Evolutionary conservation across 2,329 filamentous ascomycete species (phyloP).

Genomic region (Albifimbria verrucaria): DNA sequence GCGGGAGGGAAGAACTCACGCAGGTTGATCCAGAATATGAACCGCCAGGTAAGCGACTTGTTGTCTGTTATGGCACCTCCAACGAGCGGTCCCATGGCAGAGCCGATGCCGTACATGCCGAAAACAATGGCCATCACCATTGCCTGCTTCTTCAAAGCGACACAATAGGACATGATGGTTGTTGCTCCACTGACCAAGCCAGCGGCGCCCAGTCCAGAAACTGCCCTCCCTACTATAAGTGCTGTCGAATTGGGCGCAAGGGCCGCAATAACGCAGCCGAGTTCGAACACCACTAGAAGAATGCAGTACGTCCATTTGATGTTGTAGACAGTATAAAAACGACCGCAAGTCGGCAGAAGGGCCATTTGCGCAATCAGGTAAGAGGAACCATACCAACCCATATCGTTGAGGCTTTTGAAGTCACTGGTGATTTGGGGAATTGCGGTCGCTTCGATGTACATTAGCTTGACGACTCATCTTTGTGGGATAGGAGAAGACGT

Average conservation of each 20-base stretch:
- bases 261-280: conserved; percentile 22
- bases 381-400: conserved; percentile 29
- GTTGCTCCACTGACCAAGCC: conserved; percentile 14
- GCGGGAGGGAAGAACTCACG: conserved; percentile 5
- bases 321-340: conserved; percentile 28
- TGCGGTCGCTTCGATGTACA: conserved; percentile 13
- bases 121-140: conserved; percentile 11
- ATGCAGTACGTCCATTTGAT: conserved; percentile 26
- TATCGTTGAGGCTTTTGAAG: conserved; percentile 31
- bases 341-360: conserved; percentile 24
- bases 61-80: conserved; percentile 18
- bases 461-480: background rate
- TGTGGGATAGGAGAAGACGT: rapidly evolving
- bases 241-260: conserved; percentile 25
- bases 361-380: conserved; percentile 22
- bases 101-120: conserved; percentile 19
- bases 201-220: conserved; percentile 30
- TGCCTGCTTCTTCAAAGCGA: conserved; percentile 11
- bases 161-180: conserved; percentile 11
- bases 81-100: conserved; percentile 13
- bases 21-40: conserved; percentile 20
- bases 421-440: conserved; percentile 22
- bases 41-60: conserved; percentile 15
- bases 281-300: conserved; percentile 19
- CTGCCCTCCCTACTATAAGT: conserved; percentile 34